These are phyloP conservation scores for Scheffersomyces lignosus DNA, from an alignment of 805 yeast species.

Conservation along the genomic window DNA sequence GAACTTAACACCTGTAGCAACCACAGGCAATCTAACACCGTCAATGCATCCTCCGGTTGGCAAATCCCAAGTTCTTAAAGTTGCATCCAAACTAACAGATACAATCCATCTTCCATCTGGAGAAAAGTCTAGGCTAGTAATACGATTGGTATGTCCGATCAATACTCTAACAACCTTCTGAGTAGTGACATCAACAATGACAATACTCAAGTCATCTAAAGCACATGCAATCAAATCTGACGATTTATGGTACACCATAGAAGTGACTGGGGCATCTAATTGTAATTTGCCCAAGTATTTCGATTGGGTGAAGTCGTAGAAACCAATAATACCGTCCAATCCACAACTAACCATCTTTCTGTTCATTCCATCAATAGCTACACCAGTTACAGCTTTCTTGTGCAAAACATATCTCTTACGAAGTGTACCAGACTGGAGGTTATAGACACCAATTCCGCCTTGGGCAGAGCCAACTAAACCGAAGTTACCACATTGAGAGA, in stretches of 20 bases:
- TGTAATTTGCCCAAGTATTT: slow-evolving; percentile 64
- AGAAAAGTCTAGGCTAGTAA: slow-evolving; percentile 85
- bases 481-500: slow-evolving; percentile 94
- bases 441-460: slow-evolving; percentile 85
- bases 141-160: slow-evolving; percentile 86
- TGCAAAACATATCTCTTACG: slow-evolving; percentile 71
- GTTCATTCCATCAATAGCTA: slow-evolving; percentile 89
- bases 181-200: slow-evolving; percentile 79
- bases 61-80: slow-evolving; percentile 94
- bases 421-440: slow-evolving; percentile 85
- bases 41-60: slow-evolving; percentile 97
- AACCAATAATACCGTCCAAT: slow-evolving; percentile 84
- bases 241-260: slow-evolving; percentile 72
- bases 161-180: slow-evolving; percentile 81
- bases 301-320: slow-evolving; percentile 78
- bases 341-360: slow-evolving; percentile 84
- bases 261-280: slow-evolving; percentile 75
- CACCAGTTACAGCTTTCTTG: slow-evolving; percentile 81
- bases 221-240: slow-evolving; percentile 86
- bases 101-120: slow-evolving; percentile 96
- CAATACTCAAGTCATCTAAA: slow-evolving; percentile 81
- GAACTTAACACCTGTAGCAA: slow-evolving; percentile 78
- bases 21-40: slow-evolving; percentile 74
- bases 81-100: slow-evolving; percentile 77
- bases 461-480: slow-evolving; percentile 84